phyloP scores from a whole-genome alignment of 495 filamentous ascomycete species.

The Penicillium taxi region DNA sequence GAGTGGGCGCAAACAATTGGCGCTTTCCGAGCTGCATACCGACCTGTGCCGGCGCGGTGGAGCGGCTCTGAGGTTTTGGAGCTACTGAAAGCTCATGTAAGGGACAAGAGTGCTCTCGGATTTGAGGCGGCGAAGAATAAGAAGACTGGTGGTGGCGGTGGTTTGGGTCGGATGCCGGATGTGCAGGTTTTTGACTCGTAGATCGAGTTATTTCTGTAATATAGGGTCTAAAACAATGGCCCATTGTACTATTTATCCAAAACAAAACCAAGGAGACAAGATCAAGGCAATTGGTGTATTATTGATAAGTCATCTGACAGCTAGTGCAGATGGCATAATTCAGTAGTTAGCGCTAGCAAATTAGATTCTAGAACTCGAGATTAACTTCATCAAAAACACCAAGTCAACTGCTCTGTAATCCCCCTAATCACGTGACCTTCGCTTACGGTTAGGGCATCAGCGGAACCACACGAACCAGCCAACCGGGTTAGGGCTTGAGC shows the following conservation, averaged over 20 bases:
- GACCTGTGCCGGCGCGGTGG: constrained; percentile 84
- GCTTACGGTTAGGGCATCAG: constrained; percentile 36
- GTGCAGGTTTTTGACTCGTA: constrained; percentile 41
- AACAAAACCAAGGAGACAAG: too few relatives aligned
- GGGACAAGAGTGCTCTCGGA: constrained; percentile 46
- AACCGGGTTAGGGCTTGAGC: constrained; percentile 37
- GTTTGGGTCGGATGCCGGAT: constrained; percentile 45
- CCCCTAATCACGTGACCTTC: constrained; percentile 20
- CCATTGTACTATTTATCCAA: too few relatives aligned
- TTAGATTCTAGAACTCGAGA: too few relatives aligned
- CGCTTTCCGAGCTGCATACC: constrained; percentile 86
- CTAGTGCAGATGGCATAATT: too few relatives aligned
- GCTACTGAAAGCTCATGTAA: constrained; percentile 74
- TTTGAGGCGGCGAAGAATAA: constrained; percentile 43
- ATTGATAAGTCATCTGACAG: too few relatives aligned
- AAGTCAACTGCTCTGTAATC: not conserved
- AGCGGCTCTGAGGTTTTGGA: constrained; percentile 66
- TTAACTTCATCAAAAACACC: too few relatives aligned
- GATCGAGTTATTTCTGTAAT: too few relatives aligned
- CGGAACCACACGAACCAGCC: constrained; percentile 31
- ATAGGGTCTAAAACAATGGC: too few relatives aligned
- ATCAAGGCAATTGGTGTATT: too few relatives aligned
- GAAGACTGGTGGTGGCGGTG: constrained; percentile 41
- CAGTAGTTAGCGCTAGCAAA: too few relatives aligned
- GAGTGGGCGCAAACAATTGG: constrained; percentile 98